phyloP scores from a whole-genome alignment of 768 basidiomycete species.

The Trametes cinnabarina region DNA sequence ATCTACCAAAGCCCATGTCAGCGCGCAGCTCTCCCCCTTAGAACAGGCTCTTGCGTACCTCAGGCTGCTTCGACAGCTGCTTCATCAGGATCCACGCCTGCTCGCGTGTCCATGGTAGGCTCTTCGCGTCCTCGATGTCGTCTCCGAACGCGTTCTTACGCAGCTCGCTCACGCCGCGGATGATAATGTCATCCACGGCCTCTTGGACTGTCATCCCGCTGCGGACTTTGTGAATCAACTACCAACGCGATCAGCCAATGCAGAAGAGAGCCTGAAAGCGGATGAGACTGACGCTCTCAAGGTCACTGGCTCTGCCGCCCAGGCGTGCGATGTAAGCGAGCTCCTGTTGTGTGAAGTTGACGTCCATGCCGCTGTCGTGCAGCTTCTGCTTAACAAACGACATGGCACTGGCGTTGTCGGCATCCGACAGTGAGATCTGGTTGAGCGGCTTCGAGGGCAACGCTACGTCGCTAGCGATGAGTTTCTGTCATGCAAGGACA shows the following conservation, averaged over 20 bases:
- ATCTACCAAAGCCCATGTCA: conserved; percentile 47
- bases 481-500: not conserved
- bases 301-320: conserved; percentile 88
- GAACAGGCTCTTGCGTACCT: conserved; percentile 34
- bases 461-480: conserved; percentile 41
- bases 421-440: conserved; percentile 78
- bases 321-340: conserved; percentile 63
- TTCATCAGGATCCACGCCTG: conserved; percentile 87
- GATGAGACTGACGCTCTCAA: conserved; percentile 65
- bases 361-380: conserved; percentile 49
- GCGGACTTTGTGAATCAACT: conserved; percentile 86
- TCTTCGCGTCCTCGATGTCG: conserved; percentile 84
- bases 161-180: conserved; percentile 74
- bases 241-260: not conserved
- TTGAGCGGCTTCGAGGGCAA: conserved; percentile 82
- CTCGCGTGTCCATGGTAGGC: conserved; percentile 76
- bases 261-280: not conserved
- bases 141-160: conserved; percentile 93
- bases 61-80: conserved; percentile 62
- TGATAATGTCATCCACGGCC: conserved; percentile 88
- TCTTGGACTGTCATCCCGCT: conserved; percentile 69
- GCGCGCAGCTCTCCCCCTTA: not conserved
- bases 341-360: conserved; percentile 56
- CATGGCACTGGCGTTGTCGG: conserved; percentile 75
- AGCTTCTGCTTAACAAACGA: conserved; percentile 81